A percentile compares a stretch with the other conserved stretches of the same genome.
These are phyloP conservation scores for Pichia kluyveri DNA, from an alignment of 805 yeast genomes.

Conservation along the genomic window DNA sequence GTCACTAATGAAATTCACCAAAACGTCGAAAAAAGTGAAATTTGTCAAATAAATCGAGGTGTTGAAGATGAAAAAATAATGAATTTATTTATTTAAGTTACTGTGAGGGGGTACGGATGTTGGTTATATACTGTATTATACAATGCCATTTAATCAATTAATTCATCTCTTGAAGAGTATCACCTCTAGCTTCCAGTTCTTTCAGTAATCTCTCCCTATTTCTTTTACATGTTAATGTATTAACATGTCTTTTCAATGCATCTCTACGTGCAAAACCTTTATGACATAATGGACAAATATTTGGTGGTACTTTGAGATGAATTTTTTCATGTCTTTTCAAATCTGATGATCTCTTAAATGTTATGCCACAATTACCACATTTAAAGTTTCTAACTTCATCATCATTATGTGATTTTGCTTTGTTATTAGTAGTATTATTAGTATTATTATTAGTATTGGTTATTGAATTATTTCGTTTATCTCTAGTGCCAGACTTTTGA, in stretches of 20 bases:
- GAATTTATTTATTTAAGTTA: too few relatives aligned
- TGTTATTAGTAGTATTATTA: too few relatives aligned
- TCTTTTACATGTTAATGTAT: constrained; percentile 66
- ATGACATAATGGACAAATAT: constrained; percentile 67
- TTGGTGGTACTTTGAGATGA: constrained; percentile 63
- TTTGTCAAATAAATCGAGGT: too few relatives aligned
- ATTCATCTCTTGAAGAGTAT: too few relatives aligned
- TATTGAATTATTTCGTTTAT: constrained; percentile 8
- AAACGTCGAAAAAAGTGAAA: too few relatives aligned
- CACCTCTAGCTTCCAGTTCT: not conserved
- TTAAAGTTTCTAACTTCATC: constrained; percentile 23
- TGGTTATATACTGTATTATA: too few relatives aligned
- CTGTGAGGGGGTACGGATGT: not conserved
- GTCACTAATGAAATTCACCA: too few relatives aligned
- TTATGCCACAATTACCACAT: constrained; percentile 52
- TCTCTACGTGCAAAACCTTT: constrained; percentile 81
- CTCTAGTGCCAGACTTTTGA: not conserved
- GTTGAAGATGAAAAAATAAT: too few relatives aligned
- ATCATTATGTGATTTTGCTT: too few relatives aligned
- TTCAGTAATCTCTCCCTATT: constrained; percentile 46
- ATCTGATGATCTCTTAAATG: constrained; percentile 61
- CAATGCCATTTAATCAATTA: too few relatives aligned
- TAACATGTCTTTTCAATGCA: constrained; percentile 67
- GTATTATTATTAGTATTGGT: too few relatives aligned
- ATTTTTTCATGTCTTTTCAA: constrained; percentile 69